Evolutionary conservation across 371 early-diverging fungal genomes (phyloP), one percentile per base, ranked within the genome.

Genomic region (Chytridium lagenaria): DNA sequence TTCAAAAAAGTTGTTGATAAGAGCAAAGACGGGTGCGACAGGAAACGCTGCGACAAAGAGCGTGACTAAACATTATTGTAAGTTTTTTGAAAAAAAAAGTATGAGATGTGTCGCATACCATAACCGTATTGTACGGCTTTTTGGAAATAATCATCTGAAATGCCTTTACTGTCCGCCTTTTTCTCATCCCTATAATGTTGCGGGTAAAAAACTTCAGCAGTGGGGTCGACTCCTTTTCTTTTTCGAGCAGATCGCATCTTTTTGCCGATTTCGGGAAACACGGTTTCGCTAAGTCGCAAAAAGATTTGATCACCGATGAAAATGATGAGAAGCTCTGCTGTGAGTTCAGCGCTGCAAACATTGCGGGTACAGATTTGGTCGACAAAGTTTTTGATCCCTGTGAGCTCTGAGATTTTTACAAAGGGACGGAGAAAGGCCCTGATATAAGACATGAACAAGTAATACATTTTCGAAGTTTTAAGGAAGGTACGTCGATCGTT

Each of bases 21-120:
- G 66, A 1, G 88, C 84, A 75, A 85, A 84, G 30, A 86, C 73
- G 7, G 88, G 84, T 0, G 86, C 88, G 30, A 87, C 51, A 3
- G 88, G 88, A 68, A 86, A 86, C 0, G 85, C 86, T 1, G 81
- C 44, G 1, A 80, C 81, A 67, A 87, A 87, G 36, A 87, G 57
- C 0, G 82, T 75, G 77, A 85, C 31, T 85, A 83, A 76, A 78
- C 86, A 70, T 84, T 83, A 5, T 7, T 15, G 57, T 57, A 5
- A 57, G 57, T 23, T 30, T 57, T 10, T 57, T n/a, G n/a, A 26
- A 26, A 19, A 44, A 44, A 44, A 44, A 44, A 44, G 44, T 19
- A 44, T 44, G 44, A 19, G 44, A 19, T 44, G 7, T 7, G 44
- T 19, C 7, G 7, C 65, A 15, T 28, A 51, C 33, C 64, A 67